These are phyloP conservation scores for Pseudocercospora eumusae DNA, from an alignment of 2,329 filamentous ascomycete species.

Conservation along the genomic window DNA sequence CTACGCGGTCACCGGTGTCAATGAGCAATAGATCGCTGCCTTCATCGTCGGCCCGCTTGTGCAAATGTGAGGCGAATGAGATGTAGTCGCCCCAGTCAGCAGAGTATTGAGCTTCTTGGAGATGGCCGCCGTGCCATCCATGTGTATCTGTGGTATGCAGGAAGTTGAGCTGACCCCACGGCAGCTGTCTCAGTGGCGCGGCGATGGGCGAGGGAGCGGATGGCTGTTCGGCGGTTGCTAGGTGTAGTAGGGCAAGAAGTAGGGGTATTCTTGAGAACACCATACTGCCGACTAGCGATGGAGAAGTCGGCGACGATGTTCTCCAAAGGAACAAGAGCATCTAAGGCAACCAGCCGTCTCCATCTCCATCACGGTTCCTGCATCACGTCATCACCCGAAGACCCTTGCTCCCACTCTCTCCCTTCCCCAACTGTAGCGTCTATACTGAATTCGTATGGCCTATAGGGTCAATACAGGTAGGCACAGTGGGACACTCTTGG, in stretches of 20 bases:
- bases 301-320: neutral
- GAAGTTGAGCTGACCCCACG: slow-evolving; percentile 92
- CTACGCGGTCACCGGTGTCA: slow-evolving; percentile 90
- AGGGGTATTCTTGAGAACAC: slow-evolving; percentile 21
- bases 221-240: slow-evolving; percentile 63
- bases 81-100: slow-evolving; percentile 98
- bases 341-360: neutral
- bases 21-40: slow-evolving; percentile 87
- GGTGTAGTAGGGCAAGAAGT: slow-evolving; percentile 31
- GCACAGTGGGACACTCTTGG: neutral
- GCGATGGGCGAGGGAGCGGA: slow-evolving; percentile 74
- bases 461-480: neutral
- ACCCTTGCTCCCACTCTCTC: neutral
- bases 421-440: neutral
- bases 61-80: slow-evolving; percentile 84
- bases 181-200: slow-evolving; percentile 78
- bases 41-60: slow-evolving; percentile 71
- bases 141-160: slow-evolving; percentile 94
- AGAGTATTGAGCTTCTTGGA: slow-evolving; percentile 89
- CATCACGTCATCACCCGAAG: neutral
- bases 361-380: slow-evolving; percentile 6
- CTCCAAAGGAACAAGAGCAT: neutral
- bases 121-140: slow-evolving; percentile 91
- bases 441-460: neutral
- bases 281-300: slow-evolving; percentile 7